phyloP scores from a whole-genome alignment of 805 yeast species.

The Candida railenensis region DNA sequence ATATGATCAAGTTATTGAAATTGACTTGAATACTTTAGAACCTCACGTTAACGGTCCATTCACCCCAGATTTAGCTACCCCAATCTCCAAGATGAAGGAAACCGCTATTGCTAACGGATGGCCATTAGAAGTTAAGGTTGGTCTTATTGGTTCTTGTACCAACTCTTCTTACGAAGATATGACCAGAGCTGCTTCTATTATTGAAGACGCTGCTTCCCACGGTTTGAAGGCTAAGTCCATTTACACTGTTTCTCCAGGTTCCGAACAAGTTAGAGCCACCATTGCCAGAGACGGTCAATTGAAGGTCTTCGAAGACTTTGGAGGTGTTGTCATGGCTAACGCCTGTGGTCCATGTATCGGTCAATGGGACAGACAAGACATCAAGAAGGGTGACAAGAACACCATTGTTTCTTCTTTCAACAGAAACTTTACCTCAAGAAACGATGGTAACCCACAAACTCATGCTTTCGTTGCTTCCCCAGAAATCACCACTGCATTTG shows the following conservation, averaged over 20 bases:
- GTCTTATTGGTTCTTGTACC: constrained; percentile 97
- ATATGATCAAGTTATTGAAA: constrained; percentile 90
- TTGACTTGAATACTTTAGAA: constrained; percentile 84
- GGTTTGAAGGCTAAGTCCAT: constrained; percentile 91
- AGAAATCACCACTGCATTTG: constrained; percentile 92
- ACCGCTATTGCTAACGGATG: constrained; percentile 83
- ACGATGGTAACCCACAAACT: constrained; percentile 96
- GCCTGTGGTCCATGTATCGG: constrained; percentile 99
- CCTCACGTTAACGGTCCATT: constrained; percentile 98
- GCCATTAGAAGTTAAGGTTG: constrained; percentile 92
- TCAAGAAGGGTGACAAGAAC: constrained; percentile 92
- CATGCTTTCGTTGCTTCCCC: constrained; percentile 98
- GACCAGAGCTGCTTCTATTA: constrained; percentile 94
- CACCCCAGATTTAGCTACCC: constrained; percentile 97
- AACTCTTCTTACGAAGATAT: constrained; percentile 98
- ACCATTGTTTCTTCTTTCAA: constrained; percentile 96
- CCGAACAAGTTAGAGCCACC: constrained; percentile 97
- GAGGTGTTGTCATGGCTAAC: constrained; percentile 93
- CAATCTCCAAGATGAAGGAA: constrained; percentile 82
- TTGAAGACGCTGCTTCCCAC: constrained; percentile 83
- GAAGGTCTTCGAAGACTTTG: constrained; percentile 82
- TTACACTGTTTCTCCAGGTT: constrained; percentile 95
- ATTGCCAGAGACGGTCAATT: constrained; percentile 95
- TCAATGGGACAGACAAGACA: constrained; percentile 96
- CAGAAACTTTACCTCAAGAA: constrained; percentile 97